Evolutionary conservation across 768 basidiomycete species (phyloP).

Genomic region (Agrocybe praecox): DNA sequence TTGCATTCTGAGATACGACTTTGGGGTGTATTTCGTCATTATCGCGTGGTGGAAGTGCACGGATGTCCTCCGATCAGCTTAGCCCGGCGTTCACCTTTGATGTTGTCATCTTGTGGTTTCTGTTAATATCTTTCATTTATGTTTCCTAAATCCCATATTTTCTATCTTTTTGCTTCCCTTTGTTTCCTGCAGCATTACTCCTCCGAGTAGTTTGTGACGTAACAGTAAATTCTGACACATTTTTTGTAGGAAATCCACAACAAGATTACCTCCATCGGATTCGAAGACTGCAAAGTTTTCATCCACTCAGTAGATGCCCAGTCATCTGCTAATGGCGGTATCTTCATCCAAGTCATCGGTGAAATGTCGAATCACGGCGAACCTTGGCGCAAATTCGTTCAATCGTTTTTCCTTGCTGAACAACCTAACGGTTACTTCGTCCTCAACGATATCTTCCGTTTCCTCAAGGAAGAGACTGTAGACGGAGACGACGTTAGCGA

Average conservation of each 20-base stretch:
- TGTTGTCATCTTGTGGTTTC: too few relatives aligned
- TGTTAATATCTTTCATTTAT: too few relatives aligned
- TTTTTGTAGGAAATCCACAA: slow-evolving; percentile 87
- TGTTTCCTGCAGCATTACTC: too few relatives aligned
- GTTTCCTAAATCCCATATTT: neutral
- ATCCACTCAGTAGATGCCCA: slow-evolving; percentile 99
- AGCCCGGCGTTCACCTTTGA: too few relatives aligned
- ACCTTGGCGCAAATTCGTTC: slow-evolving; percentile 97
- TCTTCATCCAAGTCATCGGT: slow-evolving; percentile 99
- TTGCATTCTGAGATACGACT: neutral
- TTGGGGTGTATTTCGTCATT: too few relatives aligned
- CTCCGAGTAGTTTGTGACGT: neutral
- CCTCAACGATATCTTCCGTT: slow-evolving; percentile 99
- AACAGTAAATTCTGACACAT: neutral
- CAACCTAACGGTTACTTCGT: slow-evolving; percentile 99
- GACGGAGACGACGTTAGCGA: slow-evolving; percentile 73
- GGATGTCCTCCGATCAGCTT: too few relatives aligned
- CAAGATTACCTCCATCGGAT: slow-evolving; percentile 92
- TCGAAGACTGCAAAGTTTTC: slow-evolving; percentile 97
- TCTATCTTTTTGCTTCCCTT: neutral
- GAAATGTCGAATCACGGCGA: slow-evolving; percentile 95
- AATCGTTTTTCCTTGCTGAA: slow-evolving; percentile 99
- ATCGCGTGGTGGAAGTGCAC: too few relatives aligned
- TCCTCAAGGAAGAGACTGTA: slow-evolving; percentile 93
- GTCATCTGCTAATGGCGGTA: slow-evolving; percentile 91